Conservation (phyloP, 331 rosid species). For the Dryas integrifolia region DNA sequence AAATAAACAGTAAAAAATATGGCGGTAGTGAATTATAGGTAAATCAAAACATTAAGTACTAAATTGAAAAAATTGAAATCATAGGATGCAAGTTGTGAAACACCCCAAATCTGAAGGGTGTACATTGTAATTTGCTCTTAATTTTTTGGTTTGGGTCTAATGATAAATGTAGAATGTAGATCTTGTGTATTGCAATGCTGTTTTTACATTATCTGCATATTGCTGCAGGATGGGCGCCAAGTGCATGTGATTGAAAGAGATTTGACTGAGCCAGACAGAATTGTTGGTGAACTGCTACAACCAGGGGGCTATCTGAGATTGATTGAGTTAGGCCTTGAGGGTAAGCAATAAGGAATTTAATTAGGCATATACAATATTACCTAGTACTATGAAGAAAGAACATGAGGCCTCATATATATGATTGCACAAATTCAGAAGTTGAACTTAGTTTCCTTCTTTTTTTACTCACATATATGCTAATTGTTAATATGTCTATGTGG, state of each 20-base stretch:
- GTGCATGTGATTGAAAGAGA: slow-evolving; percentile 37
- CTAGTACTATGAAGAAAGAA: neutral
- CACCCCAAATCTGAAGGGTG: too few species aligned
- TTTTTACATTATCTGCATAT: neutral
- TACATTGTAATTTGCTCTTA: neutral
- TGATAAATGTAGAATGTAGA: neutral
- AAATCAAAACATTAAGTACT: too few species aligned
- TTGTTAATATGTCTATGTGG: neutral
- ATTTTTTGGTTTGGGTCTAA: neutral
- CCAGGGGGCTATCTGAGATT: slow-evolving; percentile 48
- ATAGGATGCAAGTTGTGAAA: too few species aligned
- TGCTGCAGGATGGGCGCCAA: slow-evolving; percentile 36
- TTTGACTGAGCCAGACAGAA: slow-evolving; percentile 33
- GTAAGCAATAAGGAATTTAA: slow-evolving; percentile 16
- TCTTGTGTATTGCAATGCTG: neutral
- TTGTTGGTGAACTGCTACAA: slow-evolving; percentile 38
- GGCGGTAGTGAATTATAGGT: too few species aligned
- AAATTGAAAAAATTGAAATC: too few species aligned
- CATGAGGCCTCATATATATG: neutral
- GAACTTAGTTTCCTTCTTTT: neutral
- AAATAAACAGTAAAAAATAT: too few species aligned
- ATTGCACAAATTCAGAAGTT: neutral
- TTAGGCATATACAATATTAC: neutral
- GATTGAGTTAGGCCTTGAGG: slow-evolving; percentile 38
- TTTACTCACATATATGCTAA: neutral